Base-by-base conservation (phyloP, 1,139 yeast species). In the Insectozyma bohioensis region DNA sequence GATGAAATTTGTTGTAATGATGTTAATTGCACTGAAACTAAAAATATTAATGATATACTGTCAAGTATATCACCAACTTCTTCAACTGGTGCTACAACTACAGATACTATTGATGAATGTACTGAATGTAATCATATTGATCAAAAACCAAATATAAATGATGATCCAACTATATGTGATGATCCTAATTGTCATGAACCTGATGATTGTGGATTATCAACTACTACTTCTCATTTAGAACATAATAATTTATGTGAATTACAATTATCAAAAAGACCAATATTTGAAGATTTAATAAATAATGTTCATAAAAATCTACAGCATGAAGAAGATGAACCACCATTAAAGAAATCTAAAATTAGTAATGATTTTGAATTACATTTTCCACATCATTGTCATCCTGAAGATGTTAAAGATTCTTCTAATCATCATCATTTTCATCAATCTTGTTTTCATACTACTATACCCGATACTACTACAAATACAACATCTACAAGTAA, bases 401-500 rank as follows among this genome's bases (percentile, higher is more conserved):
- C 40, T 4, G 40, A 36, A 29, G 41, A 39, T 28, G 33, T 29
- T n/a, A 30, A 29, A 8, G 37, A 33, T 23, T 30, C 48, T 13
- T 18, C 30, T 2, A 33, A 36, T 11, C 42, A 41, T 23, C 58
- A 54, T 34, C 58, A 59, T 36, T 47, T 60, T n/a, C 74, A 68
- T 39, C 72, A 68, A 46, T 67, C 74, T 4, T 67, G 70, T 41
- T 69, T 69, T 41, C 75, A 69, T 39, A 65, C 75, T 4, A 63
- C 62, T 19, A 60, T 69, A 9, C 68, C 70, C 6, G 41, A 38
- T 15, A 39, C 31, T 24, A 21, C 36, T 5, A 20, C 18, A n/a
- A 18, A 19, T 26, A 24, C 31, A 4, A 12, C 24, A 22, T 10
- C 30, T 4, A 27, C 24, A 27, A 27, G 13, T 20, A 27, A 5